Evolutionary conservation across 768 basidiomycete species (phyloP).

Genomic region (Dictyophora rubrovolvata): DNA sequence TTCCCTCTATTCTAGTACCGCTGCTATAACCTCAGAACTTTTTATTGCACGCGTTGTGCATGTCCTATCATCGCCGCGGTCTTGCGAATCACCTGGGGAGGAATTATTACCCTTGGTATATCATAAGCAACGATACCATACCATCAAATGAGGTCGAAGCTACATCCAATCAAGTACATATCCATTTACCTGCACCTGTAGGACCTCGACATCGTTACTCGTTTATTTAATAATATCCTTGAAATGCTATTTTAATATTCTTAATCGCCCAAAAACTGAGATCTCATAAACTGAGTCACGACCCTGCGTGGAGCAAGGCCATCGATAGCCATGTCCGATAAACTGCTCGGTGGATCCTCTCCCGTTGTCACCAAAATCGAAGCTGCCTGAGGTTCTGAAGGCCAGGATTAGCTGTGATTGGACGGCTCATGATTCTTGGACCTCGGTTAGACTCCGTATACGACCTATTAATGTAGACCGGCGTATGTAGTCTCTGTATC

Average conservation of each 20-base stretch:
- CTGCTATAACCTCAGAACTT: conserved; percentile 43
- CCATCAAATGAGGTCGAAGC: conserved; percentile 21
- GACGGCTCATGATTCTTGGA: too few relatives aligned
- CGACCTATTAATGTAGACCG: too few relatives aligned
- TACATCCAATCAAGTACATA: not conserved
- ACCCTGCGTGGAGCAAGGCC: not conserved
- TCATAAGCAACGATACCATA: conserved; percentile 50
- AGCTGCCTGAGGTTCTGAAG: too few relatives aligned
- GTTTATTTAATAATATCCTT: too few relatives aligned
- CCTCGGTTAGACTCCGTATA: too few relatives aligned
- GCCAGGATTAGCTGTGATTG: too few relatives aligned
- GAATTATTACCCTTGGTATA: conserved; percentile 46
- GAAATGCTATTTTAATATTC: too few relatives aligned
- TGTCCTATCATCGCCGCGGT: conserved; percentile 25
- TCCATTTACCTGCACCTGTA: not conserved
- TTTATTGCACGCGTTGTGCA: conserved; percentile 73
- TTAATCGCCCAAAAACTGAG: too few relatives aligned
- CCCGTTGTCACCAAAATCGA: too few relatives aligned
- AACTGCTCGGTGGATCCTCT: too few relatives aligned
- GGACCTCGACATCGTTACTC: not conserved
- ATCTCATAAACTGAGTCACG: not conserved
- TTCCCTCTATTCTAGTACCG: not conserved
- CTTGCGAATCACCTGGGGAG: conserved; percentile 20
- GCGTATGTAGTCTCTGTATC: too few relatives aligned
- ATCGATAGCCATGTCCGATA: not conserved